Conservation (phyloP, 1,284 basidiomycete genomes). For the Violaceomyces palustris region DNA sequence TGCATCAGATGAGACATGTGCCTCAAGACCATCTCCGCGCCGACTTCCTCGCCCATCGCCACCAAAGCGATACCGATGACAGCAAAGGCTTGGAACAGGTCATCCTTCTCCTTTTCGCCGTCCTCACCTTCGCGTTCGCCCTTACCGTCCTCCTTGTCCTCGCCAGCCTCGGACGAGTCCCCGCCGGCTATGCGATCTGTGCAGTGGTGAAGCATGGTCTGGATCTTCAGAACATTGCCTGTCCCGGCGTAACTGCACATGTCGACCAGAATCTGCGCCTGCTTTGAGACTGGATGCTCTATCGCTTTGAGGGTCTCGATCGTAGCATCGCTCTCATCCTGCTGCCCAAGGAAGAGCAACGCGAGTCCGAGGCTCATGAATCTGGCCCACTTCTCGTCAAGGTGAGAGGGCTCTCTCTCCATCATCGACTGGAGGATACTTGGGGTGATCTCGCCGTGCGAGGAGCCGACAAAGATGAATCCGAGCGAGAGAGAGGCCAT, state of each 20-base stretch:
- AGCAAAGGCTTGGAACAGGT: slow-evolving; percentile 87
- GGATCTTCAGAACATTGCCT: slow-evolving; percentile 91
- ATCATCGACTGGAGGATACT: slow-evolving; percentile 88
- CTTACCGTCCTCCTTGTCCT: slow-evolving; percentile 38
- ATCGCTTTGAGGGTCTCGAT: slow-evolving; percentile 92
- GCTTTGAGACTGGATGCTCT: slow-evolving; percentile 84
- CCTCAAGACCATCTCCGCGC: slow-evolving; percentile 71
- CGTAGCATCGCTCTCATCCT: slow-evolving; percentile 76
- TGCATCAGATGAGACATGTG: slow-evolving; percentile 66
- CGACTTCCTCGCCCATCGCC: slow-evolving; percentile 97
- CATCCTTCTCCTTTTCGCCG: slow-evolving; percentile 59
- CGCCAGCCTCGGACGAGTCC: too few relatives aligned
- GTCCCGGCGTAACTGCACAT: slow-evolving; percentile 92
- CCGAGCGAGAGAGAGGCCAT: slow-evolving; percentile 83
- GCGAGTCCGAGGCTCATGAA: slow-evolving; percentile 88
- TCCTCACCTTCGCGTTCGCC: slow-evolving; percentile 31
- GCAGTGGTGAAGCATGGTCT: slow-evolving; percentile 86
- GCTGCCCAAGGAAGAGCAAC: slow-evolving; percentile 71
- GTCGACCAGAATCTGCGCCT: slow-evolving; percentile 86
- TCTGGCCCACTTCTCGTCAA: slow-evolving; percentile 72
- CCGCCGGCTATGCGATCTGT: slow-evolving; percentile 75
- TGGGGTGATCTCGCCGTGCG: slow-evolving; percentile 85
- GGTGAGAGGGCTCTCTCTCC: slow-evolving; percentile 55
- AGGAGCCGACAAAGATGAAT: slow-evolving; percentile 92
- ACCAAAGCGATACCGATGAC: slow-evolving; percentile 90